A percentile compares a stretch with the other conserved stretches of the same genome.
Conservation (phyloP, 2,329 filamentous ascomycete species). For the Balansia obtecta region DNA sequence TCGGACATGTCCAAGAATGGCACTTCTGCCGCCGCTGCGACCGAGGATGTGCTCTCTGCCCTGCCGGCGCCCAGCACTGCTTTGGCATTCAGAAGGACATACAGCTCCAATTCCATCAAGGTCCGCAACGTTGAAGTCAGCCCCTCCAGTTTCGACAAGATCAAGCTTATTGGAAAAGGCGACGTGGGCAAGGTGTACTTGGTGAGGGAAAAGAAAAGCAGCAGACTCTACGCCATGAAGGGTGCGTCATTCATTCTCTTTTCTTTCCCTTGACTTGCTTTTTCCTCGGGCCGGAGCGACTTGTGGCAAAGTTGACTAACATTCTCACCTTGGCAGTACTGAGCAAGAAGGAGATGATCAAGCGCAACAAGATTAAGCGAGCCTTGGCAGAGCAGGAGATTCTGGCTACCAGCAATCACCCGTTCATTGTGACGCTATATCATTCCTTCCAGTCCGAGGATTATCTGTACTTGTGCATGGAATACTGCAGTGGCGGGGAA, state of each 20-base stretch:
- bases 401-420: slow-evolving; percentile 93
- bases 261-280: not conserved
- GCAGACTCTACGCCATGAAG: slow-evolving; percentile 95
- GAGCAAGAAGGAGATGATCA: slow-evolving; percentile 99
- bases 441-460: slow-evolving; percentile 99
- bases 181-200: slow-evolving; percentile 98
- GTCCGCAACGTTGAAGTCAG: slow-evolving; percentile 94
- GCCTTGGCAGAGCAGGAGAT: slow-evolving; percentile 97
- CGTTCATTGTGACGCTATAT: slow-evolving; percentile 96
- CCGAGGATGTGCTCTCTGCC: slow-evolving; percentile 42
- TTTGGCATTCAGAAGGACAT: slow-evolving; percentile 80
- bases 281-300: not conserved
- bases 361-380: slow-evolving; percentile 99
- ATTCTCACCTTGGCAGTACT: slow-evolving; percentile 48
- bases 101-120: slow-evolving; percentile 99
- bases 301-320: not conserved
- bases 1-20: slow-evolving; percentile 18
- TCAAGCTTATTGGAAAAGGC: slow-evolving; percentile 97
- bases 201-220: slow-evolving; percentile 95
- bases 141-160: slow-evolving; percentile 95
- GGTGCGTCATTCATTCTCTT: too few species aligned
- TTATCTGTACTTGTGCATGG: slow-evolving; percentile 98
- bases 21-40: slow-evolving; percentile 25
- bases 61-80: slow-evolving; percentile 55
- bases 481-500: slow-evolving; percentile 97